A percentile compares a stretch with the other conserved stretches of the same genome.
Conservation (phyloP, 495 filamentous ascomycete genomes). For the Aspergillus hancockii region DNA sequence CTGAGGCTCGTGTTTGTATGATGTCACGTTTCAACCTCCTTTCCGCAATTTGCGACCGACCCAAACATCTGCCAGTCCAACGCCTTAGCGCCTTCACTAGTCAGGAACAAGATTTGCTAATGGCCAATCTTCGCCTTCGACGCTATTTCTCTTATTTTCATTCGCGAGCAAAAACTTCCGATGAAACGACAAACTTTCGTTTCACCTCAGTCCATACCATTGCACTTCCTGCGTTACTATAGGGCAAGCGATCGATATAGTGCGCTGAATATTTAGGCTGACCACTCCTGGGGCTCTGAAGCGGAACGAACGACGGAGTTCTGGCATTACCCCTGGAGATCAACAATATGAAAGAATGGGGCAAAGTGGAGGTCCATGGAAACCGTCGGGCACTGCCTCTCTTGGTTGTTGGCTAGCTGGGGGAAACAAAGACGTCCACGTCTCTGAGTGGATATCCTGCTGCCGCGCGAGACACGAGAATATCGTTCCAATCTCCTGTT, state of each 20-base stretch:
- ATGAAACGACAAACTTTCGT: constrained; percentile 13
- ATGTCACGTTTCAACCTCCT: constrained; percentile 4
- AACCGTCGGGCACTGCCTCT: constrained; percentile 19
- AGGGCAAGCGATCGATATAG: constrained; percentile 6
- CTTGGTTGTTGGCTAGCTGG: constrained; percentile 11
- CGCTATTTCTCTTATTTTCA: neutral
- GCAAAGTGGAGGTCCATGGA: constrained; percentile 13
- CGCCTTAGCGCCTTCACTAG: constrained; percentile 12
- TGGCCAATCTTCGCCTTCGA: neutral
- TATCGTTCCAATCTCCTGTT: constrained; percentile 4
- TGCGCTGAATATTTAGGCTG: constrained; percentile 6
- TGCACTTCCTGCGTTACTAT: neutral
- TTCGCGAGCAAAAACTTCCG: neutral
- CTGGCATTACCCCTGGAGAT: constrained; percentile 18
- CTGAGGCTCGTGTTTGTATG: neutral
- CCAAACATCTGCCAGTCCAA: constrained; percentile 7
- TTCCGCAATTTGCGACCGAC: constrained; percentile 5
- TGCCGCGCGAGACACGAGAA: constrained; percentile 11
- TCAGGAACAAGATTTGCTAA: constrained; percentile 16
- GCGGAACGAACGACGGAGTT: constrained; percentile 6
- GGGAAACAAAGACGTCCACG: constrained; percentile 14
- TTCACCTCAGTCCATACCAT: constrained; percentile 9
- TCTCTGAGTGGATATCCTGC: constrained; percentile 3
- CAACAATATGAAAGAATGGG: constrained; percentile 16
- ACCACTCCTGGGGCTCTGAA: neutral